phyloP scores from a whole-genome alignment of 116 monocot genomes.

The Posidonia oceanica region DNA sequence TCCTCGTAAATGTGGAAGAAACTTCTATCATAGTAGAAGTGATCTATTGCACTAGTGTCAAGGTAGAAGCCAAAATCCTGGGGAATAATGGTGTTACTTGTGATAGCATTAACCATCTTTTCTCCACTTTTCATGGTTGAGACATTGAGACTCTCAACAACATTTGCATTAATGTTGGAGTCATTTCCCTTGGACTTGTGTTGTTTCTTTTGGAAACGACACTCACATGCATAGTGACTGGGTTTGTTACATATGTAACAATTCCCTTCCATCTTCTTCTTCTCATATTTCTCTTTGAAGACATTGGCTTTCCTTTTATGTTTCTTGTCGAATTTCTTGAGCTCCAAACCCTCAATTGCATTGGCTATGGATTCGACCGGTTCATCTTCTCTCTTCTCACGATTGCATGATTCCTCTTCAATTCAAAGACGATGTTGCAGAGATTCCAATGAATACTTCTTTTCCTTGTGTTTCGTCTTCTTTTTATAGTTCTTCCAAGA shows the following conservation, averaged over 20 bases:
- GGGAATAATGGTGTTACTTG: background rate
- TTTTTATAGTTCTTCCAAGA: no score
- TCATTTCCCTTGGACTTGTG: background rate
- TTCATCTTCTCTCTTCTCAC: background rate
- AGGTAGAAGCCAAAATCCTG: background rate
- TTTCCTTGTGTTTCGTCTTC: background rate
- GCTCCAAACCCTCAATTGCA: background rate
- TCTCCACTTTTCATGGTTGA: no score
- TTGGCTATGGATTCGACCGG: background rate
- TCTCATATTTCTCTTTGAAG: background rate
- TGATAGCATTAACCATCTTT: background rate
- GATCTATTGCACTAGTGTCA: background rate
- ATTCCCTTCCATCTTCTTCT: background rate
- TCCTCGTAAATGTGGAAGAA: no score
- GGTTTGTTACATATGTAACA: background rate
- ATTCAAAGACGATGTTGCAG: background rate
- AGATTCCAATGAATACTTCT: background rate
- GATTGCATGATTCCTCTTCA: background rate
- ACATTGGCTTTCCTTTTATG: background rate
- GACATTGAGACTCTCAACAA: background rate
- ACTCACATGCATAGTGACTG: background rate
- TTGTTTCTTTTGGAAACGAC: background rate
- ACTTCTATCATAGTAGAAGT: no score
- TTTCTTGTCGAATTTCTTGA: background rate
- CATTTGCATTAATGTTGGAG: background rate